Conservation (phyloP, 2,329 filamentous ascomycete genomes). For the Botrytis cinerea region DNA sequence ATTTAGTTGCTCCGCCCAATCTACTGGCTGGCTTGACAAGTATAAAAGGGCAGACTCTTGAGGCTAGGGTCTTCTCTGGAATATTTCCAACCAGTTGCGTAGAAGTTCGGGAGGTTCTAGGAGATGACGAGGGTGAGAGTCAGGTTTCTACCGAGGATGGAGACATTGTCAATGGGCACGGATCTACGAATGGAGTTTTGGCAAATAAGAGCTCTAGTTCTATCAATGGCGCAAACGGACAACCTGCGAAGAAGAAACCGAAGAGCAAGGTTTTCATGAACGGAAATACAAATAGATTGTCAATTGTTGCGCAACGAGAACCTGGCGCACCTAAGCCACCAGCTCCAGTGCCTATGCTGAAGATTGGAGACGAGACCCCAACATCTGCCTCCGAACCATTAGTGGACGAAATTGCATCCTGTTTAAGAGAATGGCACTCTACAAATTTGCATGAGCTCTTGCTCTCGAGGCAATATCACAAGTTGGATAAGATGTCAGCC, state of each 20-base stretch:
- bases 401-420: conserved; percentile 97
- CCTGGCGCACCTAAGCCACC: conserved; percentile 73
- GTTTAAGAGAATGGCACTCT: conserved; percentile 96
- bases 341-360: conserved; percentile 94
- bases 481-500: conserved; percentile 77
- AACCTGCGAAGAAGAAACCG: conserved; percentile 27
- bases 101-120: conserved; percentile 88
- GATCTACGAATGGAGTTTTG: conserved; percentile 27
- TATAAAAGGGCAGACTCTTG: conserved; percentile 87
- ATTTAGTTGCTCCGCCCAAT: conserved; percentile 91
- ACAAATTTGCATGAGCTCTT: conserved; percentile 93
- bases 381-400: conserved; percentile 86
- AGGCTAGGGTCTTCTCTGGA: conserved; percentile 96
- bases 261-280: conserved; percentile 32
- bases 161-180: conserved; percentile 24
- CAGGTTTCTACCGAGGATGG: conserved; percentile 27
- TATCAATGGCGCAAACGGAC: conserved; percentile 10
- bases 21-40: conserved; percentile 89
- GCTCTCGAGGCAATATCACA: conserved; percentile 76
- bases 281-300: conserved; percentile 42
- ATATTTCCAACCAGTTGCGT: conserved; percentile 96
- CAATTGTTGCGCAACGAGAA: conserved; percentile 57
- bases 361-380: conserved; percentile 95
- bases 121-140: conserved; percentile 62
- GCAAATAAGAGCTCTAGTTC: not conserved